phyloP scores from a whole-genome alignment of 495 filamentous ascomycete species.

The Aeminium ludgeri region DNA sequence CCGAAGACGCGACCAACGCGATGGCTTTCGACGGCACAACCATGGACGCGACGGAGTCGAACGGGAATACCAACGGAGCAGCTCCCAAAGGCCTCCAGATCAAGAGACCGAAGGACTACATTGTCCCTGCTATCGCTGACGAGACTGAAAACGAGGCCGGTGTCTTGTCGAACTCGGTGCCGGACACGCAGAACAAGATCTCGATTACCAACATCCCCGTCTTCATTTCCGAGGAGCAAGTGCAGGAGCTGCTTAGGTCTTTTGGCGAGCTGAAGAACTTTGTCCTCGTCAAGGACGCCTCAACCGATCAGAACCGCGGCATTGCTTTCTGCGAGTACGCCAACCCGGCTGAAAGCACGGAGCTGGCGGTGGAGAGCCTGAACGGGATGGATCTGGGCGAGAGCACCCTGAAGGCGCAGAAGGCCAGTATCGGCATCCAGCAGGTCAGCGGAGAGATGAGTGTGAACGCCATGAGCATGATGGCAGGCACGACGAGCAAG shows the following conservation, averaged over 20 bases:
- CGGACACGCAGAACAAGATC: conserved; percentile 90
- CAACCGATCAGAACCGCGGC: conserved; percentile 80
- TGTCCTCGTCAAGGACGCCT: conserved; percentile 70
- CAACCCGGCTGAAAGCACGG: conserved; percentile 50
- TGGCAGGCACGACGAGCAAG: conserved; percentile 70
- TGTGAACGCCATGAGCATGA: conserved; percentile 97
- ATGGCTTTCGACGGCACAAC: conserved; percentile 76
- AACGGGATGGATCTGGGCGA: conserved; percentile 87
- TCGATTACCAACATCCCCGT: conserved; percentile 74
- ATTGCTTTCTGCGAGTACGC: conserved; percentile 94
- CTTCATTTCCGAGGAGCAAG: conserved; percentile 77
- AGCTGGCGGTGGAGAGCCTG: conserved; percentile 76
- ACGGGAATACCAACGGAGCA: conserved; percentile 39
- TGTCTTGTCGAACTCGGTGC: conserved; percentile 59
- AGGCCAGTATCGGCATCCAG: conserved; percentile 80
- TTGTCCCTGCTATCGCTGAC: conserved; percentile 67
- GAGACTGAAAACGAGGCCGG: conserved; percentile 63
- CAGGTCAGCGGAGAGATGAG: conserved; percentile 90
- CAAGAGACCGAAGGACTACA: conserved; percentile 90
- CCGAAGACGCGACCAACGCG: conserved; percentile 77
- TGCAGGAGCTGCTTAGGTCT: conserved; percentile 70
- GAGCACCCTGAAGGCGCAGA: conserved; percentile 63
- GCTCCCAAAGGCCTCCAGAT: conserved; percentile 51
- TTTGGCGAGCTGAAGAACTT: conserved; percentile 93
- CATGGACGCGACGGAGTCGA: conserved; percentile 44